These are phyloP conservation scores for Penicillium polonicum DNA, from an alignment of 2,329 filamentous ascomycete species.

Conservation along the genomic window DNA sequence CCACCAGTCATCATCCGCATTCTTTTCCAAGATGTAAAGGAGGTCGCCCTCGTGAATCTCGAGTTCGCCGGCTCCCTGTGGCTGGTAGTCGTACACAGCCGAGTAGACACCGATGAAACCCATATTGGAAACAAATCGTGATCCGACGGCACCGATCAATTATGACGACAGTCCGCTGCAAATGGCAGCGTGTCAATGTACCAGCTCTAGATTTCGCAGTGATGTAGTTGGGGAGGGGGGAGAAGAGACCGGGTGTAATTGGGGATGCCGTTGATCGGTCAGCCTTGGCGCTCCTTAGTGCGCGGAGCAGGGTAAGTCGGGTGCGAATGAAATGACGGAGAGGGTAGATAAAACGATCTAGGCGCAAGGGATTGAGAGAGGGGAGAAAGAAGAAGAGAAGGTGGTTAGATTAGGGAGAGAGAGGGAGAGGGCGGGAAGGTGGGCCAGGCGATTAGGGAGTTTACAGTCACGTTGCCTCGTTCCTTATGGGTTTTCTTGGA, in stretches of 20 bases:
- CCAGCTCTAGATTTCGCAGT: conserved; percentile 13
- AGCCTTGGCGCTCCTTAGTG: conserved; percentile 22
- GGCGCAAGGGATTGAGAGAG: background rate
- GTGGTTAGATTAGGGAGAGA: conserved; percentile 18
- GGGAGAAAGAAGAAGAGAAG: conserved; percentile 2
- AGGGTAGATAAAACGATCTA: conserved; percentile 3
- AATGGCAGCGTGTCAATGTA: conserved; percentile 11
- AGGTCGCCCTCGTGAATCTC: conserved; percentile 81
- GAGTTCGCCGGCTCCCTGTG: conserved; percentile 82
- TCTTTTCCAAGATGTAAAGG: conserved; percentile 84
- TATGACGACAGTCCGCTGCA: conserved; percentile 9
- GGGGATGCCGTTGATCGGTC: conserved; percentile 21
- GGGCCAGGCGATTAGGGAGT: conserved; percentile 27
- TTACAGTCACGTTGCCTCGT: conserved; percentile 28
- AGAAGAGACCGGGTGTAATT: conserved; percentile 1
- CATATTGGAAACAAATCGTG: conserved; percentile 54
- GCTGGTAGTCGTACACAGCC: conserved; percentile 88
- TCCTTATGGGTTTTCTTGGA: background rate
- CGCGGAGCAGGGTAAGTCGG: conserved; percentile 9
- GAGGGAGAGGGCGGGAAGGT: conserved; percentile 23
- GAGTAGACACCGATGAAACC: conserved; percentile 89
- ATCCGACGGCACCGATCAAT: background rate
- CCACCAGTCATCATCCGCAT: conserved; percentile 83
- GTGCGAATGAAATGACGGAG: background rate
- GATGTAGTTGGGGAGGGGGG: conserved; percentile 12